These are phyloP conservation scores for Sporothrix euskadiensis DNA, from an alignment of 2,329 filamentous ascomycete species.

Conservation along the genomic window DNA sequence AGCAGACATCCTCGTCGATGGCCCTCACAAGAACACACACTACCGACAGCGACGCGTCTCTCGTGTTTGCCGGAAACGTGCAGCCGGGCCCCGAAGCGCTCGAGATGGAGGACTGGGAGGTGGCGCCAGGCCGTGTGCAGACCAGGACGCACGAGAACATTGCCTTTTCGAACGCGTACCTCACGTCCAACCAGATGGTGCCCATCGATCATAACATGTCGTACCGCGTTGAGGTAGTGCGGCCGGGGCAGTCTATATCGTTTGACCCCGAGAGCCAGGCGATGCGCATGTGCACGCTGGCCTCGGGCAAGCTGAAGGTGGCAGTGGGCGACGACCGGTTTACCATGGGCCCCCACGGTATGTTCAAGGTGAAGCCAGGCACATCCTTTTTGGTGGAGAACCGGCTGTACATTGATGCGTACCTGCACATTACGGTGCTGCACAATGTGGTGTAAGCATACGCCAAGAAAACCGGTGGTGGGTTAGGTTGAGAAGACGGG, in stretches of 20 bases:
- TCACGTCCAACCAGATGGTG: constrained; percentile 35
- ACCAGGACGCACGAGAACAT: constrained; percentile 29
- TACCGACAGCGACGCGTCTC: constrained; percentile 20
- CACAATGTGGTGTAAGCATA: too few relatives aligned
- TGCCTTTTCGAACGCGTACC: constrained; percentile 41
- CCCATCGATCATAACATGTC: constrained; percentile 36
- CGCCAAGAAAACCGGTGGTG: not conserved
- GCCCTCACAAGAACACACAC: not conserved
- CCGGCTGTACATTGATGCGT: constrained; percentile 47
- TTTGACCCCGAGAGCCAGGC: constrained; percentile 32
- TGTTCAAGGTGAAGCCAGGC: constrained; percentile 47
- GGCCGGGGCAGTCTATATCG: constrained; percentile 32
- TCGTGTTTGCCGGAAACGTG: constrained; percentile 32
- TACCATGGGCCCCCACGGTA: constrained; percentile 47
- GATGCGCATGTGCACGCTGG: constrained; percentile 38
- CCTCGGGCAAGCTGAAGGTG: constrained; percentile 39
- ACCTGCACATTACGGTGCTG: constrained; percentile 40
- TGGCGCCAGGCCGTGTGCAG: constrained; percentile 40
- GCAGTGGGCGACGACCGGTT: constrained; percentile 41
- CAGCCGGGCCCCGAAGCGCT: constrained; percentile 32
- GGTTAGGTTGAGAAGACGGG: too few relatives aligned
- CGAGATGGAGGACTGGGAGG: constrained; percentile 44
- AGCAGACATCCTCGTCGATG: not conserved
- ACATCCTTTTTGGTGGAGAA: constrained; percentile 46
- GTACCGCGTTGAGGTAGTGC: constrained; percentile 38